Base-by-base conservation (phyloP, 371 early-diverging fungal genomes). In the Mortierella sp. region DNA sequence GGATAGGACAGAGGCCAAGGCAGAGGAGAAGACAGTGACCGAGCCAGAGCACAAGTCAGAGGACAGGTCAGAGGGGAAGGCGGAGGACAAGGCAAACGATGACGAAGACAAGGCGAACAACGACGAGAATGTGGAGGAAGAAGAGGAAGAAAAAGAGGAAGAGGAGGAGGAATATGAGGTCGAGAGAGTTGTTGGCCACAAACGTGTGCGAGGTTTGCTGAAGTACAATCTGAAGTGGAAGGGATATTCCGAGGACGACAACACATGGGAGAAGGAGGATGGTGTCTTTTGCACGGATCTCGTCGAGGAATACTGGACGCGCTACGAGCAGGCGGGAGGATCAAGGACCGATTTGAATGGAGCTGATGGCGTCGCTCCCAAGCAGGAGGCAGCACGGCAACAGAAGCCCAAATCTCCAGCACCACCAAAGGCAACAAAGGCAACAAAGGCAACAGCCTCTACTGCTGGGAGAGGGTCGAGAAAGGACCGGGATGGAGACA, bases 181-280 rank as follows among this genome's bases (percentile, higher is more conserved):
- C 6, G 83, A 82, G 64, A 64, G 48, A 29, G 83, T 82, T 34
- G 83, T 71, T 10, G 83, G 78, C 3, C 83, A 82, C 58, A 67
- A 47, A 34, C 64, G 68, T 9, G 72, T 64, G n/a, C 22, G 58
- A 2, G 70, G 55, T 10, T 63, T 19, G 8, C 68, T 82, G 10
- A 45, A 66, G 22, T 82, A 71, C 63, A n/a, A 64, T 13, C 22
- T 82, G n/a, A 82, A 82, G 48, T 82, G 83, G 83, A 55, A 77
- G 11, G 75, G 75, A 39, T 82, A 77, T 64, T 31, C 26, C 13
- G 64, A 71, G 22, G 48, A 68, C 6, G 83, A 82, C 37, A 82
- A 74, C 37, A 77, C 83, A 3, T 81, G 81, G 81, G 81, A 81
- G 48, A 41, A 45, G 37, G 63, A 65, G 69, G 64, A 74, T 0